Evolutionary conservation across 345 rosid species (phyloP), one percentile per base, ranked within the genome.

Genomic region (Tarenaya hassleriana): DNA sequence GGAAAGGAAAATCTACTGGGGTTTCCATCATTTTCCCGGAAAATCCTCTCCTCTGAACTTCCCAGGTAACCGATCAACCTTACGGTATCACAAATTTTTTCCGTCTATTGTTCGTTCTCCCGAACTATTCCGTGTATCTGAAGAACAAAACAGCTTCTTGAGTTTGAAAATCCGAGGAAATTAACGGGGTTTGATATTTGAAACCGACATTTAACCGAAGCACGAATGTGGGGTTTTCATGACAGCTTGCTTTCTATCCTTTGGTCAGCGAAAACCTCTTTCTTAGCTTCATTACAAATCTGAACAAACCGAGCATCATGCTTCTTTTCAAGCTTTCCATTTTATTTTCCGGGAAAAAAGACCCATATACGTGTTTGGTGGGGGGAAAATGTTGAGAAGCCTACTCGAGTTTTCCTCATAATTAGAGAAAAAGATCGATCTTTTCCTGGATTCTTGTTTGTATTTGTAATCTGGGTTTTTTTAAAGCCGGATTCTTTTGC

Each of bases 221-320:
- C 33, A 17, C 58, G 40, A 56, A 63, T 60, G 71, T 50, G 76
- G 73, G 71, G 50, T 58, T 47, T 56, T 29, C 29, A 24, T 40
- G 64, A 60, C 70, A 49, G 52, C 35, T 64, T 69, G 56, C 72
- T 60, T 53, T 67, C 43, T 69, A 57, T 44, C 52, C 13, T 10
- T 57, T 46, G 52, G 76, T 72, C 80, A 56, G 70, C 16, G 72
- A 51, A 62, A 54, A 27, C 68, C 77, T 60, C 64, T 73, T 58
- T 62, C 45, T 43, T 50, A 56, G 41, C 51, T 32, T 41, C 61
- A 44, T 20, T 5, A 44, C 43, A 16, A 41, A 38, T 10, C 13
- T 15, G 27, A 47, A 46, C 20, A 57, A 62, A 52, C 60, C 57
- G 56, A 60, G 45, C 68, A 43, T 40, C 35, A 16, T 55, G 4